phyloP scores from a whole-genome alignment of 2,329 filamentous ascomycete species.

The Coleophoma crateriformis region DNA sequence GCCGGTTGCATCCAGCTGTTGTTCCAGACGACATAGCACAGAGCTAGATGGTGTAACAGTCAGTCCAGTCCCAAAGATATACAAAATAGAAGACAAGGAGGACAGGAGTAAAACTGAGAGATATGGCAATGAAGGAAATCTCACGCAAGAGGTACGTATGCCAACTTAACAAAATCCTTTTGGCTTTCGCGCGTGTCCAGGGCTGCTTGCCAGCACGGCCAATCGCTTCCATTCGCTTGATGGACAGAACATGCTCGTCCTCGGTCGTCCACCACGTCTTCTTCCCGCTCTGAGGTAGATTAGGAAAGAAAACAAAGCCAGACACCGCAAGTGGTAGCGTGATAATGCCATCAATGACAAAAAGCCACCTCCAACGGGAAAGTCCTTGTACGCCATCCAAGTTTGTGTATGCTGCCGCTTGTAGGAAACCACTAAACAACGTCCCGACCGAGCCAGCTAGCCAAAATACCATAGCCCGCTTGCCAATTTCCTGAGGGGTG shows the following conservation, averaged over 20 bases:
- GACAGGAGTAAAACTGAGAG: not conserved
- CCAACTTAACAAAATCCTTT: conserved; percentile 30
- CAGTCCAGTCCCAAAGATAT: not conserved
- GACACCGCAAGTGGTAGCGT: conserved; percentile 24
- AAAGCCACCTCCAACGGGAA: conserved; percentile 31
- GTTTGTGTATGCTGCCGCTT: conserved; percentile 30
- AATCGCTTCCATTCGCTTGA: conserved; percentile 23
- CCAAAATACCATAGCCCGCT: conserved; percentile 51
- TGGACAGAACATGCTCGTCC: conserved; percentile 16
- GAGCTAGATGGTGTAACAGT: conserved; percentile 13
- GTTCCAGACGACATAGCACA: conserved; percentile 33
- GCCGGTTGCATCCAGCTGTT: conserved; percentile 28
- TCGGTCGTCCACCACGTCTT: conserved; percentile 27
- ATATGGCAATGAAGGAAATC: conserved; percentile 4
- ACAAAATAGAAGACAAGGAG: too few relatives aligned
- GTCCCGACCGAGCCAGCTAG: conserved; percentile 51
- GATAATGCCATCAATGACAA: conserved; percentile 23
- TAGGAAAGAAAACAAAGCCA: conserved; percentile 19
- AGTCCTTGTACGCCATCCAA: not conserved
- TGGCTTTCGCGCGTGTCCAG: conserved; percentile 29
- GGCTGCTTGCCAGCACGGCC: conserved; percentile 30
- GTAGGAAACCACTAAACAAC: conserved; percentile 54
- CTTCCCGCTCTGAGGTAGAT: conserved; percentile 13
- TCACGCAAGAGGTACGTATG: conserved; percentile 32
- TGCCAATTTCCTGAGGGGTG: conserved; percentile 25